phyloP scores from a whole-genome alignment of 225 moss, liverwort and hornwort species.

The Physcomitrium patens region DNA sequence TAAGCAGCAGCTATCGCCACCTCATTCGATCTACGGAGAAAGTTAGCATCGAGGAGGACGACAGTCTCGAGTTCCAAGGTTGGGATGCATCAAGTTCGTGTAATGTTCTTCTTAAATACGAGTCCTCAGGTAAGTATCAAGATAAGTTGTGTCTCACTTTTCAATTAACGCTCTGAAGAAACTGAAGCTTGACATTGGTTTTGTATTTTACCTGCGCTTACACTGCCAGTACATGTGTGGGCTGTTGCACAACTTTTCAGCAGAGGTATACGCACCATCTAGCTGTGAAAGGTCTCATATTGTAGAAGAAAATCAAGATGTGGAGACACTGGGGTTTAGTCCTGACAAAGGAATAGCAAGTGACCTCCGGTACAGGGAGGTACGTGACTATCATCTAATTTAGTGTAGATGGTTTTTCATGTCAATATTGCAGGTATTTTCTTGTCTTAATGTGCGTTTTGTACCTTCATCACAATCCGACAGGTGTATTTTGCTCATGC shows the following conservation, averaged over 20 bases:
- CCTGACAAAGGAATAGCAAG: conserved; percentile 25
- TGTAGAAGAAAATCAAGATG: conserved; percentile 43
- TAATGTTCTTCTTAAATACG: conserved; percentile 63
- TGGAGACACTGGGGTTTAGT: conserved; percentile 25
- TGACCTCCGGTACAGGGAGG: conserved; percentile 32
- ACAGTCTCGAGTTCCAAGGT: conserved; percentile 43
- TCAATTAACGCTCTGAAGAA: neutral
- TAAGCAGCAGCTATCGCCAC: conserved; percentile 30
- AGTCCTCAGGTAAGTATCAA: conserved; percentile 39
- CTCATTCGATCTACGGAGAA: conserved; percentile 37
- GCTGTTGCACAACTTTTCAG: conserved; percentile 24
- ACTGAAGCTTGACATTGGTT: neutral
- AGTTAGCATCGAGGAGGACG: conserved; percentile 35
- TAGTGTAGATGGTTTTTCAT: neutral
- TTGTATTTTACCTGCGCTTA: conserved; percentile 15
- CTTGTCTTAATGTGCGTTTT: neutral
- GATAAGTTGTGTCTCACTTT: neutral
- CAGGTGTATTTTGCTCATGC: conserved; percentile 25
- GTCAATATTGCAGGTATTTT: conserved; percentile 13
- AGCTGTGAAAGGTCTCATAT: conserved; percentile 44
- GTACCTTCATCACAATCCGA: conserved; percentile 27
- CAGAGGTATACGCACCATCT: conserved; percentile 34
- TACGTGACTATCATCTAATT: conserved; percentile 14
- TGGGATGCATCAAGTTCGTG: conserved; percentile 65
- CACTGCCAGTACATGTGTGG: conserved; percentile 13